phyloP scores from a whole-genome alignment of 2,329 filamentous ascomycete genomes.

The Cercospora sp. region DNA sequence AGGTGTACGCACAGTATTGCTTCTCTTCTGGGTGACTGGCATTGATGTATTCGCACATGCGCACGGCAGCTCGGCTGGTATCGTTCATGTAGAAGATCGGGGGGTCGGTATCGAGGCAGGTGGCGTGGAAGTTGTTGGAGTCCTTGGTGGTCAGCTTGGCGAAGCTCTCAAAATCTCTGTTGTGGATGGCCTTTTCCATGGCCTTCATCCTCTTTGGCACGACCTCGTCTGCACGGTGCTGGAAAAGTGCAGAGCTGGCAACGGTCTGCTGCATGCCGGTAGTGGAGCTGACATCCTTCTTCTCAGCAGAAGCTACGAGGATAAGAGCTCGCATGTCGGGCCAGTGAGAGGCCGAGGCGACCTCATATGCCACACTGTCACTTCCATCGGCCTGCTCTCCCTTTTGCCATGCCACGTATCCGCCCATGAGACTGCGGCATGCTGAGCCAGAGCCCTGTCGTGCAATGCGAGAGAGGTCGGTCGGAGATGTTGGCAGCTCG shows the following conservation, averaged over 20 bases:
- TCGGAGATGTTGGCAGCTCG: conserved; percentile 70
- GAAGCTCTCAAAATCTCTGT: conserved; percentile 80
- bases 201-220: conserved; percentile 79
- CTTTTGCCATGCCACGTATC: conserved; percentile 92
- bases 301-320: conserved; percentile 86
- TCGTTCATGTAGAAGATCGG: conserved; percentile 99
- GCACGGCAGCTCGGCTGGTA: conserved; percentile 79
- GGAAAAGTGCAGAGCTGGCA: conserved; percentile 83
- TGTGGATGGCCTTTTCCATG: conserved; percentile 79
- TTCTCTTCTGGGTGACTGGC: conserved; percentile 63
- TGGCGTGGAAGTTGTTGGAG: conserved; percentile 95
- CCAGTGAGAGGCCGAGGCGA: conserved; percentile 89
- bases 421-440: conserved; percentile 88
- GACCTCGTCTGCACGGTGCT: conserved; percentile 69
- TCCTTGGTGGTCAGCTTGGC: conserved; percentile 93
- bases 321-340: conserved; percentile 90
- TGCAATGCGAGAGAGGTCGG: conserved; percentile 83
- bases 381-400: conserved; percentile 73
- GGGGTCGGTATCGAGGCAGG: conserved; percentile 90
- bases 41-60: conserved; percentile 88
- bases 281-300: conserved; percentile 92
- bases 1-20: conserved; percentile 89
- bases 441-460: conserved; percentile 93
- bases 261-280: conserved; percentile 98
- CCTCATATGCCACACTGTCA: conserved; percentile 84